These are phyloP conservation scores for Auricularia sp. DNA, from an alignment of 768 basidiomycete genomes.

Conservation along the genomic window DNA sequence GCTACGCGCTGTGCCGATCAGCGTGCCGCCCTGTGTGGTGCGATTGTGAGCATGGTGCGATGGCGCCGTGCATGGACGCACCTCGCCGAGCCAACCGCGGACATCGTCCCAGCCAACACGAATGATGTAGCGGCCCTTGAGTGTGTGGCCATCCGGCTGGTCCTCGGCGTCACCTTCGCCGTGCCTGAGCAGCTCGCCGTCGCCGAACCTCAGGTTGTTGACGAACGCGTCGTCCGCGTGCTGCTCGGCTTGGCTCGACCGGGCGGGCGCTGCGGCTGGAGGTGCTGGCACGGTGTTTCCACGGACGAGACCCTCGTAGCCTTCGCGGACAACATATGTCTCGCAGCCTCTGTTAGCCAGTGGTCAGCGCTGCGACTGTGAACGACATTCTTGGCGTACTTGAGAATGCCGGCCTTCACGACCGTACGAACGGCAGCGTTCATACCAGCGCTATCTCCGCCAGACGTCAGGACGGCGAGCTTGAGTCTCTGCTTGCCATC, in stretches of 20 bases:
- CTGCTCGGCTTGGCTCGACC: slow-evolving; percentile 15
- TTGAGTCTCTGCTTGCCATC: too few relatives aligned
- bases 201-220: slow-evolving; percentile 74
- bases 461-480: slow-evolving; percentile 85
- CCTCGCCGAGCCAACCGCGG: slow-evolving; percentile 86
- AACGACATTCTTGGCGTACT: slow-evolving; percentile 35
- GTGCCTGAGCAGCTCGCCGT: slow-evolving; percentile 64
- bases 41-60: slow-evolving; percentile 2
- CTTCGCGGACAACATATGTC: slow-evolving; percentile 92
- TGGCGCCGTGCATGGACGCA: slow-evolving; percentile 20
- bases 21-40: slow-evolving; percentile 67
- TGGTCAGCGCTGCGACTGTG: neutral
- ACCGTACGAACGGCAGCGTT: slow-evolving; percentile 90
- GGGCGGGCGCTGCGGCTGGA: slow-evolving; percentile 18
- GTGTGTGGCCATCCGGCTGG: slow-evolving; percentile 49
- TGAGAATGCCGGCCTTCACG: slow-evolving; percentile 85
- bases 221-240: slow-evolving; percentile 25
- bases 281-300: slow-evolving; percentile 52
- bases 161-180: slow-evolving; percentile 53
- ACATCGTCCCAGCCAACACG: slow-evolving; percentile 98
- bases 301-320: slow-evolving; percentile 93
- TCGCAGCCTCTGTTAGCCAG: slow-evolving; percentile 69
- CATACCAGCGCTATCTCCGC: slow-evolving; percentile 97
- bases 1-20: slow-evolving; percentile 90
- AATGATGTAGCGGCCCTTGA: slow-evolving; percentile 89